Conservation (phyloP, 2,329 filamentous ascomycete species). For the Penicillium thymicola region DNA sequence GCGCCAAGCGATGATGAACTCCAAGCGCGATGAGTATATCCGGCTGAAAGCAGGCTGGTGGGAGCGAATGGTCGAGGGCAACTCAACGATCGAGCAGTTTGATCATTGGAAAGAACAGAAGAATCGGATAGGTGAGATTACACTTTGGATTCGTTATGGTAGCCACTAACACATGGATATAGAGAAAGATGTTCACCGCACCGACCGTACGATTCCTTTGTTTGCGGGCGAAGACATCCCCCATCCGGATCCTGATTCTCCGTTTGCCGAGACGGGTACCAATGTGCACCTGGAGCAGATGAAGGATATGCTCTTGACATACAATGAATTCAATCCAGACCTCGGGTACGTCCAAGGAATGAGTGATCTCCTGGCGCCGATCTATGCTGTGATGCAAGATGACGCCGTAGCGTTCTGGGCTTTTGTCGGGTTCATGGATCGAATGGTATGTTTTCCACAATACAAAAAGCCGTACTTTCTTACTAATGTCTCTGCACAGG, state of each 20-base stretch:
- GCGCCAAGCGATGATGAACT: slow-evolving; percentile 76
- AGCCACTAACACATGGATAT: slow-evolving; percentile 41
- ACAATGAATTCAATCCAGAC: slow-evolving; percentile 96
- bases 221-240: slow-evolving; percentile 96
- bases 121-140: slow-evolving; percentile 78
- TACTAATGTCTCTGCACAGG: slow-evolving; percentile 41
- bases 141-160: neutral
- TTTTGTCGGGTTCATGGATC: slow-evolving; percentile 92
- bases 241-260: slow-evolving; percentile 92
- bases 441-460: slow-evolving; percentile 60
- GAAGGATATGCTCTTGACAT: slow-evolving; percentile 98
- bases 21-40: slow-evolving; percentile 87
- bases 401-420: slow-evolving; percentile 96
- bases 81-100: slow-evolving; percentile 73
- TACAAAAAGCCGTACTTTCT: neutral
- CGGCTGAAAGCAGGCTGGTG: slow-evolving; percentile 94
- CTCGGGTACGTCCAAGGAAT: slow-evolving; percentile 98
- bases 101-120: slow-evolving; percentile 98
- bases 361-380: slow-evolving; percentile 92
- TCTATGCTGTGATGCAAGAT: slow-evolving; percentile 96
- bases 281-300: slow-evolving; percentile 98
- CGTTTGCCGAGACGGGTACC: slow-evolving; percentile 87
- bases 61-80: slow-evolving; percentile 83
- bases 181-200: slow-evolving; percentile 99
- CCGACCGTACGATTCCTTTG: slow-evolving; percentile 89